These are phyloP conservation scores for Aspergillus sp. DNA, from an alignment of 2,329 filamentous ascomycete genomes.

Conservation along the genomic window DNA sequence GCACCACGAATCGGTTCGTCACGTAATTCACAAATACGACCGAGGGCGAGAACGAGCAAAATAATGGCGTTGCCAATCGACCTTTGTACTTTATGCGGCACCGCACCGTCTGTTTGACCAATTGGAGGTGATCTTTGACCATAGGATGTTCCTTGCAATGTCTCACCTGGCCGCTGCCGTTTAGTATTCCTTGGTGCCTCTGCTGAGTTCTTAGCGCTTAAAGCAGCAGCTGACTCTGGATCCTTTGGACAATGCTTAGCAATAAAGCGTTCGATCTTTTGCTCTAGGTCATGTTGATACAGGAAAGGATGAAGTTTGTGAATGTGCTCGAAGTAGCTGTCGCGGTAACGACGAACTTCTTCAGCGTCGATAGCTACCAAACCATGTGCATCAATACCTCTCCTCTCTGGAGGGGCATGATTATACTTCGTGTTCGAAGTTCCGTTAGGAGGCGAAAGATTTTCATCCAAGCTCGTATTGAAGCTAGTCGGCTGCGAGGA, in stretches of 20 bases:
- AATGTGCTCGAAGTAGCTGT: conserved; percentile 60
- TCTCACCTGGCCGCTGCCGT: conserved; percentile 40
- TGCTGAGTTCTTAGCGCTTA: conserved; percentile 17
- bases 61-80: conserved; percentile 80
- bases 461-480: conserved; percentile 27
- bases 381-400: conserved; percentile 52
- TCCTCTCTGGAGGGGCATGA: conserved; percentile 34
- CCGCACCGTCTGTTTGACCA: background rate
- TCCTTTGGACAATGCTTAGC: conserved; percentile 44
- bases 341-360: conserved; percentile 52
- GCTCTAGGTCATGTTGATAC: conserved; percentile 52
- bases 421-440: conserved; percentile 36
- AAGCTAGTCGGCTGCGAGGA: conserved; percentile 30
- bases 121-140: conserved; percentile 24
- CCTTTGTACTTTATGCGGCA: conserved; percentile 40
- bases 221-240: conserved; percentile 4
- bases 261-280: conserved; percentile 55
- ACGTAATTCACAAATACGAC: conserved; percentile 71
- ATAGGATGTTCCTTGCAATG: conserved; percentile 24
- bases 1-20: conserved; percentile 53
- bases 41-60: conserved; percentile 78
- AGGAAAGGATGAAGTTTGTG: conserved; percentile 66
- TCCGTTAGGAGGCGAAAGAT: conserved; percentile 42
- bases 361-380: conserved; percentile 54
- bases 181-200: conserved; percentile 34